Conservation (phyloP, 2,329 filamentous ascomycete genomes). For the Neoscytalidium dimidiatum region DNA sequence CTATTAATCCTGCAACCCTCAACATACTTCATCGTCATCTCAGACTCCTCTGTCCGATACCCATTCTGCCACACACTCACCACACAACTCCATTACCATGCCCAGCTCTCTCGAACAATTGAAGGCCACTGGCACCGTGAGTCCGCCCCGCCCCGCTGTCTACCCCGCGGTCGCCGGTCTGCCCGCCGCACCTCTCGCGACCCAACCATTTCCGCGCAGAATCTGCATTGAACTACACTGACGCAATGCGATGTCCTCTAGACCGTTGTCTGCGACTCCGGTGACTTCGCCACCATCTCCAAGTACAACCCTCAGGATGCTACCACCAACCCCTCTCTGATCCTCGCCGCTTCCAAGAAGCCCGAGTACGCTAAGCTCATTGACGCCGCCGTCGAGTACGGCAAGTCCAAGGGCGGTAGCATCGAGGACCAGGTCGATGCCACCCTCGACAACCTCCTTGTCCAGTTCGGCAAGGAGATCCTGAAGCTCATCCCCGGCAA, state of each 20-base stretch:
- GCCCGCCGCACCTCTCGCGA: constrained; percentile 15
- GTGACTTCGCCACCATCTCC: constrained; percentile 81
- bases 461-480: constrained; percentile 98
- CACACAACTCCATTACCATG: constrained; percentile 55
- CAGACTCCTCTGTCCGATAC: background rate
- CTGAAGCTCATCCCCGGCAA: constrained; percentile 96
- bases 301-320: constrained; percentile 99
- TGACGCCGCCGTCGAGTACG: constrained; percentile 79
- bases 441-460: constrained; percentile 89
- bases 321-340: constrained; percentile 98
- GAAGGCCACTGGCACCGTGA: constrained; percentile 93
- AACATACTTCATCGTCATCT: constrained; percentile 1
- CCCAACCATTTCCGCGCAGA: constrained; percentile 10
- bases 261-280: constrained; percentile 97
- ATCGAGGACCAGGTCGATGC: constrained; percentile 83
- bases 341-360: constrained; percentile 98
- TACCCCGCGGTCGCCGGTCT: constrained; percentile 18
- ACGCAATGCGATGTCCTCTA: constrained; percentile 39
- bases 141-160: constrained; percentile 46
- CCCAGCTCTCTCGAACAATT: constrained; percentile 91
- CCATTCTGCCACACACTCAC: background rate
- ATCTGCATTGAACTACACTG: constrained; percentile 15
- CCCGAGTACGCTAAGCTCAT: constrained; percentile 91
- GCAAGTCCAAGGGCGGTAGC: constrained; percentile 70
- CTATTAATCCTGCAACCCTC: constrained; percentile 10